Evolutionary conservation across 1,284 basidiomycete species (phyloP), one percentile per base, ranked within the genome.

Genomic region (Puccinia brachypodii): DNA sequence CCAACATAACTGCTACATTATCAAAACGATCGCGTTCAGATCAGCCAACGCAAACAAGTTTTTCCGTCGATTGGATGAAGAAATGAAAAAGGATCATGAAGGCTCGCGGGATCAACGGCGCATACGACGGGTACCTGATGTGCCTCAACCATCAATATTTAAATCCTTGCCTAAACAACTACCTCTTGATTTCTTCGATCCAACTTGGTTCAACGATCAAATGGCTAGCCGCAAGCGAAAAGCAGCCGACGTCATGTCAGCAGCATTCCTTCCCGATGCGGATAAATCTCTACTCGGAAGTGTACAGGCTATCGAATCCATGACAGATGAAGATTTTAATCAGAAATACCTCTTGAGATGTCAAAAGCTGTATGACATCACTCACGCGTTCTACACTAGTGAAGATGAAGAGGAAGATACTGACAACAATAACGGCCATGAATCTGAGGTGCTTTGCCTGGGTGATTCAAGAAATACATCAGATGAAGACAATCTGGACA

Each of bases 141-240:
- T 25, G 14, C 64, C 31, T 9, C 25, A 58, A 6, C 31, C 1
- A 8, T n/a, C 13, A n/a, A 38, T n/a, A 22, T 69, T 36, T 3
- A 36, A 36, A 6, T 64, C 64, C 16, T 28, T 71, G 0, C 78
- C 78, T 64, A 33, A 50, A 38, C 3, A 28, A 31, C 33, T 81
- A 19, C 78, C 78, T 7, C 9, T 81, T 25, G 78, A 81, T 25
- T 81, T 80, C n/a, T 80, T 73, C 25, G 2, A 47, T 56, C 33
- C n/a, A 25, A 38, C 62, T 36, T 72, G 69, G 78, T 4, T 72
- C 2, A 36, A 1, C 28, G 42, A 44, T 31, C 44, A 22, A 33
- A 22, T 1, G 33, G 28, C 1, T 58, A 81, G 33, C 53, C n/a
- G n/a, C n/a, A n/a, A 74, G 22, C n/a, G 28, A 6, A 33, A 22